Percentiles rank a stretch among this genome's conserved stretches.
These are phyloP conservation scores for Chrysophaeum taylorii DNA, from an alignment of 352 stramenopile genomes.

Conservation along the genomic window DNA sequence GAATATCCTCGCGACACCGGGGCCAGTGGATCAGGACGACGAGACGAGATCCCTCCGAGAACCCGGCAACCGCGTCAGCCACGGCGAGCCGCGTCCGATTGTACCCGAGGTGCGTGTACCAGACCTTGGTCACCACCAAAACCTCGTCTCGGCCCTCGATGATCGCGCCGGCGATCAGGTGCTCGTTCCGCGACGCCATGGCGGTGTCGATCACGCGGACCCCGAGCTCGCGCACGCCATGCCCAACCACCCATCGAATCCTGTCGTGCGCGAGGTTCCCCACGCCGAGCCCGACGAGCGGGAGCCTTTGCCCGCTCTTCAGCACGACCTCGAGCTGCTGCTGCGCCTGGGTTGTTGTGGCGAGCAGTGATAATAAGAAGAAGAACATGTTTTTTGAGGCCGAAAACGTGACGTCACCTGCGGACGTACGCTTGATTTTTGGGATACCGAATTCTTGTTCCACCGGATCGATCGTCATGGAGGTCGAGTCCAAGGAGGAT, in stretches of 20 bases:
- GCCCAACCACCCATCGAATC: slow-evolving; percentile 29
- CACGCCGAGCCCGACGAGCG: slow-evolving; percentile 47
- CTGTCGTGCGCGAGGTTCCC: slow-evolving; percentile 45
- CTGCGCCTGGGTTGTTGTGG: no score
- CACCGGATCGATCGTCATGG: no score
- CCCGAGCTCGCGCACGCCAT: slow-evolving; percentile 13
- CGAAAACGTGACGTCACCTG: no score
- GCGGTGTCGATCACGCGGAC: slow-evolving; percentile 46
- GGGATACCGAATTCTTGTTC: no score
- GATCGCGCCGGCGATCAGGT: slow-evolving; percentile 42
- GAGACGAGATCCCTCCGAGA: no score
- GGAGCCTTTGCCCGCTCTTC: slow-evolving; percentile 28
- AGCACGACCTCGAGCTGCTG: no score
- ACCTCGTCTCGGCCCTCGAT: slow-evolving; percentile 19
- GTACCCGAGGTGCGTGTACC: slow-evolving; percentile 54
- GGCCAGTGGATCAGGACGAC: slow-evolving; percentile 52
- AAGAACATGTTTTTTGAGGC: no score
- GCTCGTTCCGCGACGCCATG: slow-evolving; percentile 45
- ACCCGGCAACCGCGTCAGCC: slow-evolving; percentile 36
- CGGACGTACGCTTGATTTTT: no score
- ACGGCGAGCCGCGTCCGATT: slow-evolving; percentile 44
- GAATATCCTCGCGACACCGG: slow-evolving; percentile 43
- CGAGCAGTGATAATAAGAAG: no score
- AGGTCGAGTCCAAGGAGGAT: no score
- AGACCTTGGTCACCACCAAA: slow-evolving; percentile 55